Base-by-base conservation (phyloP, 805 yeast species). In the Candida suzukii region DNA sequence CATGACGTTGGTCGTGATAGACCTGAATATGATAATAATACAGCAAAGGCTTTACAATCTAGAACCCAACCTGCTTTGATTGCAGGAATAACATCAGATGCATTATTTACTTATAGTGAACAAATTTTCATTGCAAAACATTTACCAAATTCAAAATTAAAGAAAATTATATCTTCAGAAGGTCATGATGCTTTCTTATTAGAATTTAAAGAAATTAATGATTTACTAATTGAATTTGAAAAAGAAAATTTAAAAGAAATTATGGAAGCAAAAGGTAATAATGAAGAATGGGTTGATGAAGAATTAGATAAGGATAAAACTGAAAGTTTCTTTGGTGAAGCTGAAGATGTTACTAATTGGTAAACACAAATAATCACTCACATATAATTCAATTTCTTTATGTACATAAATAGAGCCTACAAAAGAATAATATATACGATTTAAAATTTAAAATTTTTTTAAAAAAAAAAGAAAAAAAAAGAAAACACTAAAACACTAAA, bases 171-270 rank as follows among this genome's bases (percentile, higher is more conserved):
- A 47, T 88, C 97, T 1, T 93, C 91, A 12, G 99, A 93, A 53
- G 99, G 99, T 16, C 99, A 93, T 57, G 99, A 93, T 66, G 99
- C 98, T 2, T 93, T 93, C 57, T 65, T 93, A 45, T 69, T 93
- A 37, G 99, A 93, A 61, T 93, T 93, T 60, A 82, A 78, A 38
- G 77, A 79, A 39, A 88, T 93, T 43, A 86, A 93, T 58, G 68
- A 74, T 29, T 68, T 82, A 48, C 78, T 95, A 40, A 63, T 75
- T 35, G 75, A 74, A 3, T 93, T 91, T 61, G 70, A 91, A 54
- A 64, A 62, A 20, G 61, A 66, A 32, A 68, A 79, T 42, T 63
- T 82, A 41, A 71, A 80, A 2, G 84, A 79, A 24, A 68, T 82
- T 45, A 80, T 78, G 70, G 67, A 70, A 20, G 64, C 64, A 51